phyloP scores from a whole-genome alignment of 2,329 filamentous ascomycete species.

The Fusarium hainanense region DNA sequence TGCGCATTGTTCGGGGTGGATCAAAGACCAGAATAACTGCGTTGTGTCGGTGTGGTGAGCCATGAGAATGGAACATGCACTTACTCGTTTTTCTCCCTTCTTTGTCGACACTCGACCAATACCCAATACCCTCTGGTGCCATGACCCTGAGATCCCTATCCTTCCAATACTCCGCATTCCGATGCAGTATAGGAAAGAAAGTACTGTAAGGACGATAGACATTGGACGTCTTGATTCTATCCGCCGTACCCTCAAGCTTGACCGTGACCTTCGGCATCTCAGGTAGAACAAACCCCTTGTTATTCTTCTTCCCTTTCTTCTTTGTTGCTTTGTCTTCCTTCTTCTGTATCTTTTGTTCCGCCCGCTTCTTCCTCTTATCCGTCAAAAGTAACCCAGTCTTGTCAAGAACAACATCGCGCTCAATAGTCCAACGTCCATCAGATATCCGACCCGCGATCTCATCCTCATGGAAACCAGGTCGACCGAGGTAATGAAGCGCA shows the following conservation, averaged over 20 bases:
- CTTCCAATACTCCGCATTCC: conserved; percentile 38
- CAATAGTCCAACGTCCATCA: conserved; percentile 23
- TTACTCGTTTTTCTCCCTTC: conserved; percentile 33
- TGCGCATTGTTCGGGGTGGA: conserved; percentile 38
- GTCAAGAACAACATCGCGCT: conserved; percentile 18
- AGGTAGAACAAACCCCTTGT: neutral
- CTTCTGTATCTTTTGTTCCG: conserved; percentile 4
- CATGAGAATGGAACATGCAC: neutral
- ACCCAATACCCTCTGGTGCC: conserved; percentile 44
- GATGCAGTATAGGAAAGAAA: conserved; percentile 40
- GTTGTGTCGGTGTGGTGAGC: no score
- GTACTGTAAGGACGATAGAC: conserved; percentile 47
- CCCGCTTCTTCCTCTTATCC: conserved; percentile 20
- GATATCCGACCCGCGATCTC: conserved; percentile 19
- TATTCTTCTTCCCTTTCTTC: neutral
- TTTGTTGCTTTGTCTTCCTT: conserved; percentile 15
- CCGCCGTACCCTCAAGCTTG: conserved; percentile 13
- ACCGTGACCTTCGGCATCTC: neutral
- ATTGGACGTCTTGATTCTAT: conserved; percentile 41
- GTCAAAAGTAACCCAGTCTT: conserved; percentile 13
- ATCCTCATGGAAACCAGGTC: conserved; percentile 12
- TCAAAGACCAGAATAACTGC: conserved; percentile 42
- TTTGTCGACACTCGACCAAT: conserved; percentile 40
- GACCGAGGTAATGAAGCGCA: conserved; percentile 16
- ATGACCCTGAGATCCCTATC: conserved; percentile 46